Conservation (phyloP, 2,329 filamentous ascomycete genomes). For the Claviceps sp. region DNA sequence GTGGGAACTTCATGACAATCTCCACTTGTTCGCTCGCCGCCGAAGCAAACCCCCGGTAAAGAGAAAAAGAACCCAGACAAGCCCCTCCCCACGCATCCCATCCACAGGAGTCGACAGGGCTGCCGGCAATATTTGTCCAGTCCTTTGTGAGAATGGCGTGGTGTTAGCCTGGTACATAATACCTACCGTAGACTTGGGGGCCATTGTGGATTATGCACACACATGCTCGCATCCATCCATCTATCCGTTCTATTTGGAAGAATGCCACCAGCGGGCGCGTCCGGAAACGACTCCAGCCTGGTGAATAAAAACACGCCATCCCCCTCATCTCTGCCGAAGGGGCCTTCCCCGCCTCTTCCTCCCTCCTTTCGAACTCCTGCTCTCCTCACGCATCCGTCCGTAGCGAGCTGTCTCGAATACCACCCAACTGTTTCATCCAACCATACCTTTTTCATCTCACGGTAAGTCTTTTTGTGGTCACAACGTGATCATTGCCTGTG, state of each 20-base stretch:
- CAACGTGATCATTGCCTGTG: neutral
- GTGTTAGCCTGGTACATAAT: neutral
- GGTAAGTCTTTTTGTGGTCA: conserved; percentile 13
- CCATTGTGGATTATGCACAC: conserved; percentile 3
- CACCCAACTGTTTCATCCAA: conserved; percentile 9
- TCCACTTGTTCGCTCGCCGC: conserved; percentile 10
- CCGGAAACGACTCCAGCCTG: conserved; percentile 3
- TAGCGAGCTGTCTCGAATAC: conserved; percentile 16
- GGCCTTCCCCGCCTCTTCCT: conserved; percentile 10
- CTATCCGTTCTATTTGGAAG: neutral
- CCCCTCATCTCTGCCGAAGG: conserved; percentile 7
- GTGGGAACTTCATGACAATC: conserved; percentile 3
- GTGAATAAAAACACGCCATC: conserved; percentile 9
- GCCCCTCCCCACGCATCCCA: neutral
- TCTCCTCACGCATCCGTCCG: conserved; percentile 12
- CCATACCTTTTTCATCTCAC: conserved; percentile 6
- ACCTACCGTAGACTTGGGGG: neutral
- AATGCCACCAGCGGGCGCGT: neutral
- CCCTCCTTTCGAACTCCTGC: conserved; percentile 12
- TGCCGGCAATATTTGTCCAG: neutral
- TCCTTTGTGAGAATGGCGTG: neutral
- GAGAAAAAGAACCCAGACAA: conserved; percentile 6
- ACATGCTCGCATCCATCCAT: neutral
- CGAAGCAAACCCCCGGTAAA: conserved; percentile 2
- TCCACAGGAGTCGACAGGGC: neutral